Conservation (phyloP, 495 filamentous ascomycete species). For the Letharia lupina region DNA sequence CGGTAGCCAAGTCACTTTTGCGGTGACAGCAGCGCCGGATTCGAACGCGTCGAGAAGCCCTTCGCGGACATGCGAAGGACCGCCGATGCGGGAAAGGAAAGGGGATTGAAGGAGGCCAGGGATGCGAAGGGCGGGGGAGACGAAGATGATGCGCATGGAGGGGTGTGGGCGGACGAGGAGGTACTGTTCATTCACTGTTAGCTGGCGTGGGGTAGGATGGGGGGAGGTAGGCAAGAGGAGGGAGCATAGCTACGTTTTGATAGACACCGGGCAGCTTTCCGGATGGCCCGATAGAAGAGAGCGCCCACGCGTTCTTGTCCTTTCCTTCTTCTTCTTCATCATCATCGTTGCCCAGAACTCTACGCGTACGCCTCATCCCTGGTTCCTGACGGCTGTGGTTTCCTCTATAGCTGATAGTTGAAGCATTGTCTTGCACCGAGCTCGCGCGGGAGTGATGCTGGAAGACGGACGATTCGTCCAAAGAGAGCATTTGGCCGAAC, state of each 20-base stretch:
- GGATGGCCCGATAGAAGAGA: constrained; percentile 21
- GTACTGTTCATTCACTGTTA: constrained; percentile 46
- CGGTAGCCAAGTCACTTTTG: constrained; percentile 51
- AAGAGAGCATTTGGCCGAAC: constrained; percentile 23
- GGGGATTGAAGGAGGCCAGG: constrained; percentile 57
- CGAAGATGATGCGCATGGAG: constrained; percentile 55
- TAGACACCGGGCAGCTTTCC: constrained; percentile 42
- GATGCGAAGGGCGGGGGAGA: constrained; percentile 54
- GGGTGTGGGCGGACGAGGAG: constrained; percentile 55
- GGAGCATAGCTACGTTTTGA: constrained; percentile 33
- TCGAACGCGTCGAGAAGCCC: constrained; percentile 47
- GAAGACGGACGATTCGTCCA: constrained; percentile 24
- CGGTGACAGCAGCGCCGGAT: constrained; percentile 49
- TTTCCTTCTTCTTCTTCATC: constrained; percentile 23
- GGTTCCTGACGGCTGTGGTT: constrained; percentile 30
- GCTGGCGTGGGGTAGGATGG: constrained; percentile 17
- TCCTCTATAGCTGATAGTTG: constrained; percentile 11
- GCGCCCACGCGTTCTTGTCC: constrained; percentile 24
- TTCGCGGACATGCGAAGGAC: constrained; percentile 41
- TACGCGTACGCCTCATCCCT: constrained; percentile 10
- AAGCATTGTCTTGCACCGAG: constrained; percentile 19
- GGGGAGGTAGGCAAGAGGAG: constrained; percentile 7
- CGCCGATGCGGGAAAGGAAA: constrained; percentile 54
- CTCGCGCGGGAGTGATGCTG: constrained; percentile 16
- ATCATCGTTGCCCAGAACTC: constrained; percentile 22